Base-by-base conservation (phyloP, 306 rosid genomes). In the Datisca glomerata region DNA sequence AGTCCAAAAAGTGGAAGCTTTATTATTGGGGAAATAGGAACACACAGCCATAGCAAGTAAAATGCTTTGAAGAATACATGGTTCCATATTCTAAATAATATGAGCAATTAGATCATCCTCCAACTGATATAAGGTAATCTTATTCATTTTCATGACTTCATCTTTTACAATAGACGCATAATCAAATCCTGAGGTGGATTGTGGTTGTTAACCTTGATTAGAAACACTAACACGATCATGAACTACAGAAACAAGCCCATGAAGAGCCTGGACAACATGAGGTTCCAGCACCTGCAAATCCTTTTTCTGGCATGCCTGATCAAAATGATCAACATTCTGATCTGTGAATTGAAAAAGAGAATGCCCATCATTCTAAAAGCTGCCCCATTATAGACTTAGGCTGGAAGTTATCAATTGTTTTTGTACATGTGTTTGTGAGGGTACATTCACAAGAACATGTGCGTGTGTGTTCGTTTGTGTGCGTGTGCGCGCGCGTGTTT, bases 1-100 rank as follows among this genome's bases (percentile, higher is more conserved):
- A n/a, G n/a, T n/a, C n/a, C n/a, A n/a, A n/a, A n/a, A n/a, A n/a
- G 9, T 1, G n/a, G n/a, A 31, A 31, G 13, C 13, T 12, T 8
- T 24, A 52, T 8, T 8, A n/a, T n/a, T n/a, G n/a, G 7, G 48
- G 27, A 55, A 59, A 36, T 24, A 47, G 28, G 61, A 57, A 76
- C 92, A 71, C 64, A 91, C 98, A 15, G 68, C 98, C 85, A 85
- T 73, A 15, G 78, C 75, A 45, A 91, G 85, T 55, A 91, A 75
- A 45, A 72, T 80, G 51, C 41, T 27, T 57, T 71, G 79, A 46
- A 91, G 86, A 53, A 75, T 68, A 50, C 49, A 49, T 4, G 96
- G 69, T 10, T 69, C 57, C 15, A 70, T 59, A 29, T 61, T 58
- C 92, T 78, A 78, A 23, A 91, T 65, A 61, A 65, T 50, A 66